Conservation (phyloP, 768 basidiomycete genomes). For the Inosperma sp. region DNA sequence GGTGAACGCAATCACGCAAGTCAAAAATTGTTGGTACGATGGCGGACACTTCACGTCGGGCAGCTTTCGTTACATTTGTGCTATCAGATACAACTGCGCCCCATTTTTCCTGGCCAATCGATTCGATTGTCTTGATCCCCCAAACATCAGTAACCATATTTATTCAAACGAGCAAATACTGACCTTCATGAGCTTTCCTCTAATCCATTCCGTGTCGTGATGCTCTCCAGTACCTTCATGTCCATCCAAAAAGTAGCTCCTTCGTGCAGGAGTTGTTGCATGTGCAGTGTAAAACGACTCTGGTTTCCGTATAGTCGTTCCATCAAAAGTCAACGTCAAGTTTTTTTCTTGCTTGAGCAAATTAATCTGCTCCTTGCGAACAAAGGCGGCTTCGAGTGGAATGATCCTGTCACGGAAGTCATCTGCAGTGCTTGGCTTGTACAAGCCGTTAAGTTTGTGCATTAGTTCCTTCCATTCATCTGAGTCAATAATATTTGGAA, state of each 20-base stretch:
- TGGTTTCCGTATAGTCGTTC: background rate
- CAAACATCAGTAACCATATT: too few species aligned
- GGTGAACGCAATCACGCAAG: constrained; percentile 14
- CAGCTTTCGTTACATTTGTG: constrained; percentile 12
- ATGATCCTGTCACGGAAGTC: constrained; percentile 11
- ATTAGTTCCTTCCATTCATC: constrained; percentile 24
- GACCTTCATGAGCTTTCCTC: constrained; percentile 1
- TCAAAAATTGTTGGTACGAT: constrained; percentile 10
- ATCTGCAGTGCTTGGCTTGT: constrained; percentile 9
- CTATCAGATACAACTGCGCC: constrained; percentile 11
- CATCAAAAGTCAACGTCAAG: constrained; percentile 2
- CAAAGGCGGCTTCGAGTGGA: background rate
- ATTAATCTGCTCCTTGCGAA: constrained; percentile 1
- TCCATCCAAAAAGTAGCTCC: constrained; percentile 6
- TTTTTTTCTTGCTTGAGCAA: background rate
- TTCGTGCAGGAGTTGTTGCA: background rate
- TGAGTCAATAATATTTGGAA: constrained; percentile 20
- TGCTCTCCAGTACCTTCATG: background rate
- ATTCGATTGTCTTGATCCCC: constrained; percentile 11
- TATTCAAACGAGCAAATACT: background rate
- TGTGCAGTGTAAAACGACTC: constrained; percentile 5
- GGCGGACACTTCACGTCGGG: background rate
- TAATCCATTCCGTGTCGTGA: constrained; percentile 1
- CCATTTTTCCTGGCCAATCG: constrained; percentile 7
- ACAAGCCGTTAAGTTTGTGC: constrained; percentile 9